Conservation (phyloP, 495 filamentous ascomycete species). For the Hypomontagnella monticulosa region DNA sequence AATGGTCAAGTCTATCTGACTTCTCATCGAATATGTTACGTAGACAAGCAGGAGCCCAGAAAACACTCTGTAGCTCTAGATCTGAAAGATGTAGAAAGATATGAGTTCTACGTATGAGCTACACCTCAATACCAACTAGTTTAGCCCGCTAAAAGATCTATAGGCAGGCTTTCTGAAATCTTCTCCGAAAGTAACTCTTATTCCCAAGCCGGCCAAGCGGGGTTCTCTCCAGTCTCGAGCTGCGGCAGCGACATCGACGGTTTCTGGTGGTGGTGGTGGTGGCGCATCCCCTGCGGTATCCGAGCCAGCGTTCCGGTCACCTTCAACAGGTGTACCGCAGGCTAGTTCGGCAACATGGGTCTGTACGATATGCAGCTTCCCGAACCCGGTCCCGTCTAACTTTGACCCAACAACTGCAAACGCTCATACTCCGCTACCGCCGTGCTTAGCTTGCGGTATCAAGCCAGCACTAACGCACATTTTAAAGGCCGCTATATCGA, state of each 20-base stretch:
- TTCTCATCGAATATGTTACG: conserved; percentile 93
- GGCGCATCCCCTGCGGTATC: conserved; percentile 59
- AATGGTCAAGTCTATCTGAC: conserved; percentile 97
- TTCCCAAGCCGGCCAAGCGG: conserved; percentile 76
- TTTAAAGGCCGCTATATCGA: conserved; percentile 83
- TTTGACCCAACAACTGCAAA: conserved; percentile 85
- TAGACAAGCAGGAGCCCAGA: conserved; percentile 87
- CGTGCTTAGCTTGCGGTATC: conserved; percentile 94
- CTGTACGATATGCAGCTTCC: conserved; percentile 95
- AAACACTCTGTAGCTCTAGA: conserved; percentile 86
- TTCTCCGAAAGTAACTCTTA: conserved; percentile 89
- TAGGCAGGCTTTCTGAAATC: conserved; percentile 95
- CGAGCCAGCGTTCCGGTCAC: conserved; percentile 59
- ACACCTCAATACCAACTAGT: conserved; percentile 5
- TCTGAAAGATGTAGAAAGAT: conserved; percentile 88
- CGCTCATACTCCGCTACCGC: conserved; percentile 77
- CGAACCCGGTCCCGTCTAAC: conserved; percentile 93
- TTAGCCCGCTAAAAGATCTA: conserved; percentile 27
- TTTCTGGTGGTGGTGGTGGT: conserved; percentile 56
- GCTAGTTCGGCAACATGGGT: conserved; percentile 87
- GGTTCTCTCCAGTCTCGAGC: conserved; percentile 59
- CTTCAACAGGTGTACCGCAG: conserved; percentile 58
- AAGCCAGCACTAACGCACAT: conserved; percentile 84
- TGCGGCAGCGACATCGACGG: conserved; percentile 45
- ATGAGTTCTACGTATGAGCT: conserved; percentile 82